Base-by-base conservation (phyloP, 768 basidiomycete genomes). In the Pulveroboletus sp. region DNA sequence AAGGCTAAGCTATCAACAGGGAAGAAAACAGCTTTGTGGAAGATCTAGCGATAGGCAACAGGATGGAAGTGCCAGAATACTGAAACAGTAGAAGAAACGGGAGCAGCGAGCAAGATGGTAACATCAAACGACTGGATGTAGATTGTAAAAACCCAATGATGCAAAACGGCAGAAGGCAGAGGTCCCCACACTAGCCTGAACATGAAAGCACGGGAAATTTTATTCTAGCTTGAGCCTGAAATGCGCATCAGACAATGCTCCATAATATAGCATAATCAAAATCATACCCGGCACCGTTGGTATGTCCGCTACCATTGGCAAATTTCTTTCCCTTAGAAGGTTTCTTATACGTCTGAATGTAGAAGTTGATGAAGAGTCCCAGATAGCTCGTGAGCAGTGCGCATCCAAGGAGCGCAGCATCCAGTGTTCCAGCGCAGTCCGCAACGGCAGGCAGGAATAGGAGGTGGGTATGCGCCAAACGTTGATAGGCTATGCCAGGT, bases 341-440 rank as follows among this genome's bases (percentile, higher is more conserved):
- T 65, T 83, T 84, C 73, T 83, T 83, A 74, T 90, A 90, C 24
- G 88, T 90, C 67, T 85, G 81, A 62, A 91, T 77, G 72, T 93
- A 93, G 72, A 93, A 93, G 69, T 92, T 90, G 77, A 98, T 91
- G 78, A 99, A 98, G 50, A 99, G 81, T 60, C 84, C 80, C 45
- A 99, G 83, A 72, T 97, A 98, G 61, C 81, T 87, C 23, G 91
- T 88, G 58, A 99, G 77, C 40, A 99, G 78, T 20, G 69, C 81
- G 64, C 94, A 97, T 40, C 94, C 97, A 49, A 95, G 86, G 49
- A 93, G 51, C 3, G 97, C 97, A 45, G 95, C 90, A 14, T 72
- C 70, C 70, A 95, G 91, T 17, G 88, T 85, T 38, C 97, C 97
- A 34, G 93, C 84, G 60, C 97, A 99, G 66, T 86, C 82, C 33